phyloP scores from a whole-genome alignment of 257 asterid genomes.

The Solanum pennellii region DNA sequence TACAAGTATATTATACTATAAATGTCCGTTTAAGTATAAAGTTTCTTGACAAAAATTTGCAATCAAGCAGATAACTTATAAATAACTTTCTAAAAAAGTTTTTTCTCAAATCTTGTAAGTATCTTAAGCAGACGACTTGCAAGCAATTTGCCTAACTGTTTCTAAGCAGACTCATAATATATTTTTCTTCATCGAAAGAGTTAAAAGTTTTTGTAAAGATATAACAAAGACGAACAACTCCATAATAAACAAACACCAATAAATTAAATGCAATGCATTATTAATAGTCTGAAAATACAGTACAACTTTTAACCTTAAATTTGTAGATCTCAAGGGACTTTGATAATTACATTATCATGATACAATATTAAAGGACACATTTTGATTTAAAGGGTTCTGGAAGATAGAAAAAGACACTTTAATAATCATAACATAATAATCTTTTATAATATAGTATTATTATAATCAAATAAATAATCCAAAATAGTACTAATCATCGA shows the following conservation, averaged over 20 bases:
- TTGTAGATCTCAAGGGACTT: not conserved
- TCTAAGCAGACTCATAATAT: too few species aligned
- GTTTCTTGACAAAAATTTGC: not conserved
- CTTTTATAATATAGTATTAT: not conserved
- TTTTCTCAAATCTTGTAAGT: not conserved
- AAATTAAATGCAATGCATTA: not conserved
- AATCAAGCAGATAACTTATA: not conserved
- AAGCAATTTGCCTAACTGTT: accelerated
- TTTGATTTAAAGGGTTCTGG: not conserved
- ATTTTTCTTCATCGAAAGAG: too few species aligned
- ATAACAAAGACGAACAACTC: not conserved
- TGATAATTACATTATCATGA: not conserved
- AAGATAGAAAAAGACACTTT: not conserved
- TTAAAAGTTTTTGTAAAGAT: not conserved
- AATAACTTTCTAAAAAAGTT: not conserved
- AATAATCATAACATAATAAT: not conserved
- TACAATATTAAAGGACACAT: not conserved
- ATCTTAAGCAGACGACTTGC: accelerated
- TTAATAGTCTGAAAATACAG: not conserved
- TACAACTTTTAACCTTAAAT: not conserved
- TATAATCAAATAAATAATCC: not conserved
- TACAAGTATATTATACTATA: not conserved
- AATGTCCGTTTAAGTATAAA: not conserved
- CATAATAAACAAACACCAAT: too few species aligned
- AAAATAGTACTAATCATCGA: not conserved